phyloP scores from a whole-genome alignment of 2,329 filamentous ascomycete genomes.

The Fusarium pseudonygamai region DNA sequence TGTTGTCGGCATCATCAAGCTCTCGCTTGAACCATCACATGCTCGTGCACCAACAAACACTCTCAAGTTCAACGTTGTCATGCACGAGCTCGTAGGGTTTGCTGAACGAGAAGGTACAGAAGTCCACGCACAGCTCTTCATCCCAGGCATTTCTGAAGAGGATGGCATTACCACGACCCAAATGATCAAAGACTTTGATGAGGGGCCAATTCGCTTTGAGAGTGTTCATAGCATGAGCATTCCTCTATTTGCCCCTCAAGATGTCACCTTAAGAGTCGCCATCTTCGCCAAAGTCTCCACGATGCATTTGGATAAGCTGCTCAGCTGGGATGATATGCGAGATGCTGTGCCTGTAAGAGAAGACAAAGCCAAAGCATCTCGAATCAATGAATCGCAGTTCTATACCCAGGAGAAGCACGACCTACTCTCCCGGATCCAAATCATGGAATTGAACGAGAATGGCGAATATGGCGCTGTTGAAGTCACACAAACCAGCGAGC shows the following conservation, averaged over 20 bases:
- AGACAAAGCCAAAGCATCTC: conserved; percentile 64
- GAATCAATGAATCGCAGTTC: conserved; percentile 91
- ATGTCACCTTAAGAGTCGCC: conserved; percentile 82
- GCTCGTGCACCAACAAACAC: conserved; percentile 91
- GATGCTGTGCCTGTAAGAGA: conserved; percentile 71
- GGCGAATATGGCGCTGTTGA: conserved; percentile 94
- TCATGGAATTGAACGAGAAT: conserved; percentile 90
- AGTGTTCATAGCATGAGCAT: conserved; percentile 99
- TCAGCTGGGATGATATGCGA: conserved; percentile 99
- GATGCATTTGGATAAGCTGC: conserved; percentile 95
- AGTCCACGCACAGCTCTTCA: conserved; percentile 96
- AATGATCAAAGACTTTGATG: conserved; percentile 93
- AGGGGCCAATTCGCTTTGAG: conserved; percentile 91
- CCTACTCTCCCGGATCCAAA: conserved; percentile 85
- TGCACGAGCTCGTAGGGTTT: conserved; percentile 95
- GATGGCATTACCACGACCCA: conserved; percentile 94
- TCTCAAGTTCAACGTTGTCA: conserved; percentile 97
- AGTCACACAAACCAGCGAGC: conserved; percentile 83
- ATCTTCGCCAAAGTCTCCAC: conserved; percentile 90
- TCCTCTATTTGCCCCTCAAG: conserved; percentile 75
- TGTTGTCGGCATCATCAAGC: conserved; percentile 87
- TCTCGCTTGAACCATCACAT: conserved; percentile 92
- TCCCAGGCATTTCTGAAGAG: conserved; percentile 88
- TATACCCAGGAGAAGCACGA: conserved; percentile 95
- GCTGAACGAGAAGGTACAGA: conserved; percentile 95